phyloP scores from a whole-genome alignment of 768 basidiomycete species.

The Suillus ampliporus region DNA sequence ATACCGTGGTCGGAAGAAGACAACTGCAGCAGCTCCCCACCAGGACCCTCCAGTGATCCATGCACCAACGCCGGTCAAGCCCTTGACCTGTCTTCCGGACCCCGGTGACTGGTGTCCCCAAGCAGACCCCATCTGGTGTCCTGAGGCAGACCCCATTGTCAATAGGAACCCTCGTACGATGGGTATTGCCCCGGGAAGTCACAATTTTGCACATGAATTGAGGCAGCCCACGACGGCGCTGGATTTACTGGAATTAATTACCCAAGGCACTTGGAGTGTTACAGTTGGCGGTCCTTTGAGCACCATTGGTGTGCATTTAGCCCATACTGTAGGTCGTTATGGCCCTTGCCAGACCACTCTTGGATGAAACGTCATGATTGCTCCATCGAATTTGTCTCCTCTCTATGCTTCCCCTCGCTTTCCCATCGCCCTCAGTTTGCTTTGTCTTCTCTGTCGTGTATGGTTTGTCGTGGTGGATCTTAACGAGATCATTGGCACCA shows the following conservation, averaged over 20 bases:
- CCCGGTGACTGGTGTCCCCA: constrained; percentile 34
- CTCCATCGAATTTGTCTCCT: background rate
- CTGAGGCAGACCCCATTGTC: constrained; percentile 35
- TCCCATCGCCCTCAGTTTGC: constrained; percentile 1
- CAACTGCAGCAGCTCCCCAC: background rate
- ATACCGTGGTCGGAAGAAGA: constrained; percentile 2
- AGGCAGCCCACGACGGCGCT: constrained; percentile 25
- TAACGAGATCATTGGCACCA: constrained; percentile 1
- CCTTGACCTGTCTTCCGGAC: constrained; percentile 17
- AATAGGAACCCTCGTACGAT: constrained; percentile 32
- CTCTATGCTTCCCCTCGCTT: constrained; percentile 7
- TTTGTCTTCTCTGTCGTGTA: constrained; percentile 7
- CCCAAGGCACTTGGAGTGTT: constrained; percentile 20
- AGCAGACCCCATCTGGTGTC: constrained; percentile 40
- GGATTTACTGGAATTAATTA: constrained; percentile 35
- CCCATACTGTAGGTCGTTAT: constrained; percentile 25
- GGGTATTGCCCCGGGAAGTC: constrained; percentile 36
- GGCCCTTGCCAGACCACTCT: constrained; percentile 21
- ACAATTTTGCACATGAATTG: constrained; percentile 7
- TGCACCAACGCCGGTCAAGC: constrained; percentile 21
- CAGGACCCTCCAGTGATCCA: constrained; percentile 15
- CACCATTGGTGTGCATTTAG: constrained; percentile 26
- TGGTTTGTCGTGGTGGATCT: constrained; percentile 5
- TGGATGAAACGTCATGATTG: constrained; percentile 18
- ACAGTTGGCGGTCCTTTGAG: constrained; percentile 35